phyloP scores from a whole-genome alignment of 164 flowering plant genomes.

The Nymphaea colorata region DNA sequence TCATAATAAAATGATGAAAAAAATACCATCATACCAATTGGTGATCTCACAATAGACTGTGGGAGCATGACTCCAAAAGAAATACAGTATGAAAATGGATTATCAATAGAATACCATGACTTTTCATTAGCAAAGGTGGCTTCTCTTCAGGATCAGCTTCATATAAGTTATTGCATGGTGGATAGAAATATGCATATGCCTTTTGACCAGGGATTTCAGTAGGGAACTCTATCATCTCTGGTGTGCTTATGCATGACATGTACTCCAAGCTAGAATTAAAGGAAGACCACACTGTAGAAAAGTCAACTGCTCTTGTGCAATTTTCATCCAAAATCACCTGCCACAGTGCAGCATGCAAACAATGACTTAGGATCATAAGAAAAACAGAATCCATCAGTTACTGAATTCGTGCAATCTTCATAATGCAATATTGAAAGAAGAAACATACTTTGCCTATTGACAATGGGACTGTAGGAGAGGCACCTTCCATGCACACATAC shows the following conservation, averaged over 20 bases:
- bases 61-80: too few relatives aligned
- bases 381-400: neutral
- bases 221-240: constrained; percentile 83
- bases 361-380: neutral
- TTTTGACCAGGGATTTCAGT: constrained; percentile 69
- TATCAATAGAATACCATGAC: constrained; percentile 51
- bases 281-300: constrained; percentile 70
- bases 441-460: constrained; percentile 72
- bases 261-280: constrained; percentile 43
- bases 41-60: too few relatives aligned
- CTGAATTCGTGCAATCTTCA: neutral
- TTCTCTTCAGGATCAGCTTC: constrained; percentile 63
- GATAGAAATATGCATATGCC: constrained; percentile 92
- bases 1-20: too few relatives aligned
- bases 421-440: neutral
- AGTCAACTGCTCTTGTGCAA: constrained; percentile 33
- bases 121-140: constrained; percentile 76
- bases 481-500: constrained; percentile 73
- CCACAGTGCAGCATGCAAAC: neutral
- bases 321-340: constrained; percentile 61
- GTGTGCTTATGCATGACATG: constrained; percentile 53
- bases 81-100: too few relatives aligned
- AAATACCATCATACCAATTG: too few relatives aligned
- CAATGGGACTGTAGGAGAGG: constrained; percentile 51
- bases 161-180: constrained; percentile 62